Evolutionary conservation across 495 filamentous ascomycete species (phyloP).

Genomic region (Podospora bellae-mahoneyi): DNA sequence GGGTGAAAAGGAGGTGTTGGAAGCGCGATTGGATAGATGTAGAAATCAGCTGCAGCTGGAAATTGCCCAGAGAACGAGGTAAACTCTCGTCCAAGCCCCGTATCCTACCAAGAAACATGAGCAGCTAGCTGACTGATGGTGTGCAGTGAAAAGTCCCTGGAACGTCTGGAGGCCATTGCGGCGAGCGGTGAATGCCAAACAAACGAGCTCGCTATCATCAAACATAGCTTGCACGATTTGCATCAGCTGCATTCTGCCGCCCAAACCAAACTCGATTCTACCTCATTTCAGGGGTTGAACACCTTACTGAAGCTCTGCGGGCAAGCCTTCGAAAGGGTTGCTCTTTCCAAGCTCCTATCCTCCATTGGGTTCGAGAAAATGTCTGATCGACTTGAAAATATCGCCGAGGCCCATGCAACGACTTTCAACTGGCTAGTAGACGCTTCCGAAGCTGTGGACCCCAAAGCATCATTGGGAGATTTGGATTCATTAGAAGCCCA

Average conservation of each 20-base stretch:
- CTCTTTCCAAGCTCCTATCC: not conserved
- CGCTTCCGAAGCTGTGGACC: not conserved
- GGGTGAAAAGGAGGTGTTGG: not conserved
- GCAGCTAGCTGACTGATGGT: not conserved
- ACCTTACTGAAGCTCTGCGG: not conserved
- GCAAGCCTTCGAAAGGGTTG: not conserved
- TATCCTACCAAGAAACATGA: not conserved
- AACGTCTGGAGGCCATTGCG: not conserved
- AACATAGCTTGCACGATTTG: not conserved
- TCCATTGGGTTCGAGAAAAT: not conserved
- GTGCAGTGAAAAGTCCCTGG: not conserved
- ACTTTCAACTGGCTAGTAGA: not conserved
- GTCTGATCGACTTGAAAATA: not conserved
- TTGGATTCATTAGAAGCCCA: not conserved
- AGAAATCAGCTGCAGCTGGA: not conserved
- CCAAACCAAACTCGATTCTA: not conserved
- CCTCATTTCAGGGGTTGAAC: not conserved
- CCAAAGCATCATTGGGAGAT: not conserved
- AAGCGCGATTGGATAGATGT: not conserved
- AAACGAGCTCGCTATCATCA: not conserved
- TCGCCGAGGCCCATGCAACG: not conserved
- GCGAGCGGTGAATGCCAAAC: not conserved
- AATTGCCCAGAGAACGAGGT: not conserved
- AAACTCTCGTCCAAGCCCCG: not conserved
- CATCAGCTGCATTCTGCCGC: not conserved